A percentile compares a stretch with the other conserved stretches of the same genome.
phyloP scores from a whole-genome alignment of 2,329 filamentous ascomycete species.

The Biscogniauxia marginata region DNA sequence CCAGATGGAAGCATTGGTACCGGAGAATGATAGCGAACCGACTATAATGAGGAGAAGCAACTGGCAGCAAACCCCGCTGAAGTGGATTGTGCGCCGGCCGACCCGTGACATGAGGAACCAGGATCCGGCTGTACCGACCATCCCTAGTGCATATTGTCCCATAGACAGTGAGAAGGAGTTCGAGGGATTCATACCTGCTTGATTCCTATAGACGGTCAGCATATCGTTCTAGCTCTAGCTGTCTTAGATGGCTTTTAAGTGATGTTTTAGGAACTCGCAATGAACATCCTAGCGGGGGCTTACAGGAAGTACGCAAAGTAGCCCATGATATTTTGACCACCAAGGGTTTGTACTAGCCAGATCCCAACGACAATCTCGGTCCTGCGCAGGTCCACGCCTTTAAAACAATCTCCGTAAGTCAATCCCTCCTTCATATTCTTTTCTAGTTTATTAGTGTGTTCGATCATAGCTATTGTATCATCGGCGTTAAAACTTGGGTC shows the following conservation, averaged over 20 bases:
- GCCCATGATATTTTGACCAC: conserved; percentile 49
- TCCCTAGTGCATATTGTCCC: conserved; percentile 49
- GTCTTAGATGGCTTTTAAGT: too few relatives aligned
- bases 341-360: conserved; percentile 49
- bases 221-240: not conserved
- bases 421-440: conserved; percentile 29
- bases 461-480: conserved; percentile 38
- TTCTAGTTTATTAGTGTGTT: conserved; percentile 38
- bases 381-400: conserved; percentile 34
- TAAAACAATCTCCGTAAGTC: conserved; percentile 39
- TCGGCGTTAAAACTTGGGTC: conserved; percentile 29
- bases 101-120: conserved; percentile 50
- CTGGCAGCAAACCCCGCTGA: conserved; percentile 43
- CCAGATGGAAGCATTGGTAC: conserved; percentile 37
- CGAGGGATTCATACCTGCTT: conserved; percentile 43
- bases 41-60: conserved; percentile 41
- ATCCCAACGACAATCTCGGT: conserved; percentile 39
- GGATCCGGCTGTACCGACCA: conserved; percentile 49
- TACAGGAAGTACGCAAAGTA: conserved; percentile 47
- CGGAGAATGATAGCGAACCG: conserved; percentile 38
- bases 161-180: conserved; percentile 47
- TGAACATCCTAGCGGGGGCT: not conserved
- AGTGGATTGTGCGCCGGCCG: conserved; percentile 50
- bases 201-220: conserved; percentile 28
- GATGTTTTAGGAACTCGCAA: too few relatives aligned